phyloP scores from a whole-genome alignment of 192 early-diverging fungal genomes.

The Umbelopsis vinacea region DNA sequence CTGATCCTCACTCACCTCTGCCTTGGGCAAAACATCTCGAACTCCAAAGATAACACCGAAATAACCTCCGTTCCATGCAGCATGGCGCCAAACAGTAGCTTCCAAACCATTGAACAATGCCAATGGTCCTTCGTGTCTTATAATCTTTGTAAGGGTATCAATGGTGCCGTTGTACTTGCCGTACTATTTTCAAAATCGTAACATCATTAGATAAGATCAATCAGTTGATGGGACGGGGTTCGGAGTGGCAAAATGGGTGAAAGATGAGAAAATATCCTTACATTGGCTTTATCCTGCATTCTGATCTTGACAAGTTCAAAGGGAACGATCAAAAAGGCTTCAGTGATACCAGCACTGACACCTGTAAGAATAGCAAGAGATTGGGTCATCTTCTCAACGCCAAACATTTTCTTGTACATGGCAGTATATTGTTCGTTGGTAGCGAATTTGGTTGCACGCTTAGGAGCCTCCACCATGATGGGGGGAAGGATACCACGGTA shows the following conservation, averaged over 20 bases:
- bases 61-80: constrained; percentile 96
- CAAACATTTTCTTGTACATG: constrained; percentile 72
- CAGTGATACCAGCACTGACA: constrained; percentile 89
- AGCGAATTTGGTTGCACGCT: constrained; percentile 97
- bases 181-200: constrained; percentile 46
- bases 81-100: constrained; percentile 93
- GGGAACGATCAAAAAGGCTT: constrained; percentile 88
- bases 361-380: constrained; percentile 83
- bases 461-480: constrained; percentile 95
- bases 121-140: constrained; percentile 74
- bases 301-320: constrained; percentile 96
- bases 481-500: constrained; percentile 96
- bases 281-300: constrained; percentile 74
- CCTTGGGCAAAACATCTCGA: constrained; percentile 74
- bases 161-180: constrained; percentile 83
- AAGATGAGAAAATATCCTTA: constrained; percentile 17
- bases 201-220: constrained; percentile 15
- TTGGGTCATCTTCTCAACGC: constrained; percentile 75
- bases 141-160: constrained; percentile 83
- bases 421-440: constrained; percentile 87
- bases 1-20: constrained; percentile 30
- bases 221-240: neutral
- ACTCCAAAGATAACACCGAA: constrained; percentile 84
- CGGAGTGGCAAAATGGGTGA: neutral
- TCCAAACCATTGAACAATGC: constrained; percentile 93